phyloP scores from a whole-genome alignment of 176 grass and related monocot species.

The Triticum timopheevii region DNA sequence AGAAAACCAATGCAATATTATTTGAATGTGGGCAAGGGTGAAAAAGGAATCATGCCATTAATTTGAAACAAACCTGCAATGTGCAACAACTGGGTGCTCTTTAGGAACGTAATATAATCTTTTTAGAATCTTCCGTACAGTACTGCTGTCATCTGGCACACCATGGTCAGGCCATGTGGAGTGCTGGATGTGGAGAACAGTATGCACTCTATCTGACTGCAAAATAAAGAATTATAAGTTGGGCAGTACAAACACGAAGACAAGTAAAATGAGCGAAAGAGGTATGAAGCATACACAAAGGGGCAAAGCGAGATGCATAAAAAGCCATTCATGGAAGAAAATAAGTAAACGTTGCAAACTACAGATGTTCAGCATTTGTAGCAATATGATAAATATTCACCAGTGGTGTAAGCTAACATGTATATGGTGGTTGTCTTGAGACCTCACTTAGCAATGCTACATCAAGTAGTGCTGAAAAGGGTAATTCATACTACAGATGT shows the following conservation, averaged over 20 bases:
- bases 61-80: conserved; percentile 78
- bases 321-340: background rate
- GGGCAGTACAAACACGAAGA: background rate
- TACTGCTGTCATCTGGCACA: conserved; percentile 49
- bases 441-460: background rate
- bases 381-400: conserved; percentile 8
- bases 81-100: conserved; percentile 65
- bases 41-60: background rate
- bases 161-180: conserved; percentile 96
- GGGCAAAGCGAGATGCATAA: background rate
- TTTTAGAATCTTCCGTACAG: conserved; percentile 66
- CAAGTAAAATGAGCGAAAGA: background rate
- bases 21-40: background rate
- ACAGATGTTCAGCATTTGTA: background rate
- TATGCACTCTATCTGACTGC: conserved; percentile 41
- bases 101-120: conserved; percentile 44
- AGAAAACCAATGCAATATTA: conserved; percentile 28
- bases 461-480: background rate
- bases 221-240: conserved; percentile 19
- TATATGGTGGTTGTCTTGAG: conserved; percentile 1
- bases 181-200: conserved; percentile 82
- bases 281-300: background rate
- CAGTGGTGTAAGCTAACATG: background rate
- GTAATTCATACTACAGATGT: background rate
- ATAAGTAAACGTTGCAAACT: conserved; percentile 12